Evolutionary conservation across 1,284 basidiomycete genomes (phyloP).

Genomic region (Abortiporus biennis): DNA sequence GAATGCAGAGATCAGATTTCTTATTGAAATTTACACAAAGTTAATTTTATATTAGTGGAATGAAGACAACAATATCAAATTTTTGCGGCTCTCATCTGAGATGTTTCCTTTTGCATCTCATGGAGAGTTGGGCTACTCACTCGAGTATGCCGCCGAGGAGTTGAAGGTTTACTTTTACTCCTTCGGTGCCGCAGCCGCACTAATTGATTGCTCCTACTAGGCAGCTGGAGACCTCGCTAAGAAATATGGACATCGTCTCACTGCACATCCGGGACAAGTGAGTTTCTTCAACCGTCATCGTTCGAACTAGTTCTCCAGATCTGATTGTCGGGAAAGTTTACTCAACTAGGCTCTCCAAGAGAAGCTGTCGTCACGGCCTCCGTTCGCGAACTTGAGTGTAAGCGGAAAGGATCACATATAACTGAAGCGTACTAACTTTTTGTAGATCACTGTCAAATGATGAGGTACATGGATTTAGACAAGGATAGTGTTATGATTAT

Average conservation of each 20-base stretch:
- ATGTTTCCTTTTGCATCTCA: slow-evolving; percentile 93
- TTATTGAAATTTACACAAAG: too few species aligned
- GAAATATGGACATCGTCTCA: slow-evolving; percentile 75
- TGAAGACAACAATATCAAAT: slow-evolving; percentile 69
- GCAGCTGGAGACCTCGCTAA: slow-evolving; percentile 70
- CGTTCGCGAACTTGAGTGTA: slow-evolving; percentile 69
- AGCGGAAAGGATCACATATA: slow-evolving; percentile 6
- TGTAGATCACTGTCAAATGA: slow-evolving; percentile 75
- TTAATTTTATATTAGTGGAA: slow-evolving; percentile 58
- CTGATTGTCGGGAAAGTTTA: slow-evolving; percentile 46
- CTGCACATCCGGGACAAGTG: slow-evolving; percentile 72
- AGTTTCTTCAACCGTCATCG: neutral
- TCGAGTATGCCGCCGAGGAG: slow-evolving; percentile 60
- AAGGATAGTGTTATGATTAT: slow-evolving; percentile 77
- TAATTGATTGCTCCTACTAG: too few species aligned
- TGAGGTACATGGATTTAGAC: slow-evolving; percentile 78
- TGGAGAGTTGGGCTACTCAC: slow-evolving; percentile 70
- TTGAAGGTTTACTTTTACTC: slow-evolving; percentile 26
- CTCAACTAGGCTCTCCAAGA: slow-evolving; percentile 77
- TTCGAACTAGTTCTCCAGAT: neutral
- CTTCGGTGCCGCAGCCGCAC: too few species aligned
- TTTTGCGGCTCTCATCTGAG: slow-evolving; percentile 82
- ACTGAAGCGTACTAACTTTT: neutral
- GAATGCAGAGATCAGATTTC: neutral
- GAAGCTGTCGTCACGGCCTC: slow-evolving; percentile 69